phyloP scores from a whole-genome alignment of 306 rosid species.

The Cicer pinnatifidum region DNA sequence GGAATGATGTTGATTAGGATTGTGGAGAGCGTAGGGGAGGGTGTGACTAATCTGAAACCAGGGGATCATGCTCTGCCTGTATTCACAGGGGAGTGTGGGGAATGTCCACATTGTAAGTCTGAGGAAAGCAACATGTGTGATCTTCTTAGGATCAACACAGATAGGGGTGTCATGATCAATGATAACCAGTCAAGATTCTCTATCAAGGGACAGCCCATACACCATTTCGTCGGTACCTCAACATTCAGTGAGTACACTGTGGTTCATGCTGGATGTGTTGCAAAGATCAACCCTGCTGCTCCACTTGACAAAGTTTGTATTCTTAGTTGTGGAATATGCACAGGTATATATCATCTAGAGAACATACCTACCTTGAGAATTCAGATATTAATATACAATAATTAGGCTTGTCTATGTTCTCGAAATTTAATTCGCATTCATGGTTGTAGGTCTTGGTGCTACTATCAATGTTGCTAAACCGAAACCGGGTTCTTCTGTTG shows the following conservation, averaged over 20 bases:
- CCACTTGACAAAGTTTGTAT: conserved; percentile 93
- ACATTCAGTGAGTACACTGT: conserved; percentile 92
- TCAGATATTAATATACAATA: neutral
- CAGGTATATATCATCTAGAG: conserved; percentile 50
- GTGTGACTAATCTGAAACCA: conserved; percentile 74
- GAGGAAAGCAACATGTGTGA: conserved; percentile 98
- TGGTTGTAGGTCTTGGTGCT: conserved; percentile 77
- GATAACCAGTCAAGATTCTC: conserved; percentile 75
- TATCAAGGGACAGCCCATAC: conserved; percentile 68
- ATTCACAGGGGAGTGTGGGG: conserved; percentile 91
- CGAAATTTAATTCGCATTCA: neutral
- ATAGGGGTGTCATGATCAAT: conserved; percentile 71
- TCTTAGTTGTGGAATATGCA: conserved; percentile 91
- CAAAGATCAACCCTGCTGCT: conserved; percentile 81
- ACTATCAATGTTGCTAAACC: conserved; percentile 91
- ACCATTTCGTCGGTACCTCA: conserved; percentile 89
- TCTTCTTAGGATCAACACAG: conserved; percentile 84
- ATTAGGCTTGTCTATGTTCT: neutral
- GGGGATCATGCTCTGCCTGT: conserved; percentile 93
- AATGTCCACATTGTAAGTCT: conserved; percentile 80
- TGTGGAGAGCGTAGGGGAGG: conserved; percentile 89
- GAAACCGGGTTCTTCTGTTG: conserved; percentile 75
- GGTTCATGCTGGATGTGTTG: conserved; percentile 73
- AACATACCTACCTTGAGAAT: neutral
- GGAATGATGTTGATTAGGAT: conserved; percentile 45